Evolutionary conservation across 2,329 filamentous ascomycete species (phyloP).

Genomic region (Colletotrichum sp.): DNA sequence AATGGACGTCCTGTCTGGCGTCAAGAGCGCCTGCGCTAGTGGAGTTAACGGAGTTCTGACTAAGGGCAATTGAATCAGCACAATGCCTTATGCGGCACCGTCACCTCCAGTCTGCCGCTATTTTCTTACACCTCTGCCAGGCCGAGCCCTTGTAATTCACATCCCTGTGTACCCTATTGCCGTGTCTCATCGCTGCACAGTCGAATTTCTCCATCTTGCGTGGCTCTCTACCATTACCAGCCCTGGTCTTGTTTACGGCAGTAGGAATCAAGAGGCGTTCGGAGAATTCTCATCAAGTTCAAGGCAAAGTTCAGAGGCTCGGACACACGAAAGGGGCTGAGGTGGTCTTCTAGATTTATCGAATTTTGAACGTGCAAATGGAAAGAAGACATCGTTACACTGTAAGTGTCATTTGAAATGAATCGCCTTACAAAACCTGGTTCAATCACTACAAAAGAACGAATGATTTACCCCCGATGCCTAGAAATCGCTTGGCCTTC

Average conservation of each 20-base stretch:
- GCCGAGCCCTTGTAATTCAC: neutral
- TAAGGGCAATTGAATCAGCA: neutral
- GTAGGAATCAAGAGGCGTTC: neutral
- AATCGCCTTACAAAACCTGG: neutral
- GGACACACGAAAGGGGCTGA: neutral
- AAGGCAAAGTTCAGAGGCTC: neutral
- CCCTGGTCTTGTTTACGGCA: neutral
- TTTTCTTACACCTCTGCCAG: neutral
- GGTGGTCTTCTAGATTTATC: neutral
- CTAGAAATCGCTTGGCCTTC: neutral
- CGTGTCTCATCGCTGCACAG: neutral
- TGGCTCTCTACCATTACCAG: neutral
- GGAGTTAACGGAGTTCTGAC: neutral
- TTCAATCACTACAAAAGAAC: neutral
- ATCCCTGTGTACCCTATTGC: neutral
- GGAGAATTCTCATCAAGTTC: neutral
- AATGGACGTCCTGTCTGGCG: neutral
- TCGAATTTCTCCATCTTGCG: neutral
- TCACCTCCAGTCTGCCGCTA: neutral
- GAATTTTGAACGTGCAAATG: neutral
- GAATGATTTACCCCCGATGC: no score
- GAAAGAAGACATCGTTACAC: neutral
- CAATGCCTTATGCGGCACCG: neutral
- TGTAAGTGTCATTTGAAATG: neutral
- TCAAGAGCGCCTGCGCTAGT: neutral